Percentiles rank a stretch among this genome's conserved stretches.
These are phyloP conservation scores for Arctium minus DNA, from an alignment of 129 eudicot species.

Conservation along the genomic window DNA sequence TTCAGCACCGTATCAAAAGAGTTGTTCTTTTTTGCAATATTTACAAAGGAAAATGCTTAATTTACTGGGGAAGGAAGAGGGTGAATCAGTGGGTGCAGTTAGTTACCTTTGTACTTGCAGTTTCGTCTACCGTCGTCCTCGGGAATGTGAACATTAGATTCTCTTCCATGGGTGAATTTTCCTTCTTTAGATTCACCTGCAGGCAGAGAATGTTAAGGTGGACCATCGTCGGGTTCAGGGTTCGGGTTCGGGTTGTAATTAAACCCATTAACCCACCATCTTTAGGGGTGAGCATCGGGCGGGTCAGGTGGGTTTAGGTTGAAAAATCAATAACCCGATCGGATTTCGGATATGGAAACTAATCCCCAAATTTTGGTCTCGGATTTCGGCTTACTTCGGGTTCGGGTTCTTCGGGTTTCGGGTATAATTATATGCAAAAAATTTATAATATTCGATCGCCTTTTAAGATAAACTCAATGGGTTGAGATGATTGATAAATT, in stretches of 20 bases:
- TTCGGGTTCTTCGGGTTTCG: too few relatives aligned
- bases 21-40: neutral
- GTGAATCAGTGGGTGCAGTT: neutral
- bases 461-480: too few relatives aligned
- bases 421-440: too few relatives aligned
- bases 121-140: constrained; percentile 14
- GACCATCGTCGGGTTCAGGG: constrained; percentile 20
- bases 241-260: constrained; percentile 19
- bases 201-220: constrained; percentile 15
- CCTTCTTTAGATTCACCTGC: constrained; percentile 5
- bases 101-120: constrained; percentile 11
- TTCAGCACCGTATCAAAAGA: neutral
- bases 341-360: too few relatives aligned
- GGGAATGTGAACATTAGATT: constrained; percentile 18
- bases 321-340: too few relatives aligned
- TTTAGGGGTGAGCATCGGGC: too few relatives aligned
- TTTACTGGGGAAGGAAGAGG: neutral
- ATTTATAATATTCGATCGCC: too few relatives aligned
- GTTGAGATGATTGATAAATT: too few relatives aligned
- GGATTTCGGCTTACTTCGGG: too few relatives aligned
- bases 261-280: neutral
- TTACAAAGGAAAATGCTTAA: neutral
- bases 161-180: constrained; percentile 18
- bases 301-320: neutral
- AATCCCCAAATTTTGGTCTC: too few relatives aligned